Conservation (phyloP, 2,329 filamentous ascomycete species). For the Apiospora koreana region DNA sequence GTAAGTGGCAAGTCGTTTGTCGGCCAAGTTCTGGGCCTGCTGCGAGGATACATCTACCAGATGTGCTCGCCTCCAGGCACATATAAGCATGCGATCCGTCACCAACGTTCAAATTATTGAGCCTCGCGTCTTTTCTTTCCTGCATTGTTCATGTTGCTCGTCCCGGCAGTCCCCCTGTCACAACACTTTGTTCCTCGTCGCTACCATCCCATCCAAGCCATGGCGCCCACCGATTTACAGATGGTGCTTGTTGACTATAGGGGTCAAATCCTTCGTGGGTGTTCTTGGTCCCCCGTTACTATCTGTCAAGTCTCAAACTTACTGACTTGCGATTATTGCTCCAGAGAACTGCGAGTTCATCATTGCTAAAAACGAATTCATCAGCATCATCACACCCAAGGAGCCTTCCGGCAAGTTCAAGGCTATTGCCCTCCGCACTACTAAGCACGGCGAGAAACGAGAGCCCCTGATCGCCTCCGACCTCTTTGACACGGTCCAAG, state of each 20-base stretch:
- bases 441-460: slow-evolving; percentile 21
- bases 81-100: not conserved
- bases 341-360: slow-evolving; percentile 33
- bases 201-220: not conserved
- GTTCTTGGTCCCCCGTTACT: not conserved
- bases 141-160: slow-evolving; percentile 9
- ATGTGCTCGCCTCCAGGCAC: not conserved
- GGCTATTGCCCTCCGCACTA: slow-evolving; percentile 26
- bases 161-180: not conserved
- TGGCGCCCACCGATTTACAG: slow-evolving; percentile 2
- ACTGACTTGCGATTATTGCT: not conserved
- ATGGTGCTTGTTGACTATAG: slow-evolving; percentile 24
- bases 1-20: no score
- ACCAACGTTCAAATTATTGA: not conserved
- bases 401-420: slow-evolving; percentile 23
- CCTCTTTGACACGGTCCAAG: slow-evolving; percentile 18
- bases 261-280: slow-evolving; percentile 28
- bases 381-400: slow-evolving; percentile 27
- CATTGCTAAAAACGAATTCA: slow-evolving; percentile 25
- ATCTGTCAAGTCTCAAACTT: not conserved
- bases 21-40: not conserved
- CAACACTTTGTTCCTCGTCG: not conserved
- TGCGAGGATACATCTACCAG: not conserved
- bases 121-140: not conserved
- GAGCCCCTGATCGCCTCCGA: slow-evolving; percentile 28